A percentile compares a stretch with the other conserved stretches of the same genome.
Evolutionary conservation across 2,329 filamentous ascomycete genomes (phyloP).

Genomic region (Colletotrichum agaves): DNA sequence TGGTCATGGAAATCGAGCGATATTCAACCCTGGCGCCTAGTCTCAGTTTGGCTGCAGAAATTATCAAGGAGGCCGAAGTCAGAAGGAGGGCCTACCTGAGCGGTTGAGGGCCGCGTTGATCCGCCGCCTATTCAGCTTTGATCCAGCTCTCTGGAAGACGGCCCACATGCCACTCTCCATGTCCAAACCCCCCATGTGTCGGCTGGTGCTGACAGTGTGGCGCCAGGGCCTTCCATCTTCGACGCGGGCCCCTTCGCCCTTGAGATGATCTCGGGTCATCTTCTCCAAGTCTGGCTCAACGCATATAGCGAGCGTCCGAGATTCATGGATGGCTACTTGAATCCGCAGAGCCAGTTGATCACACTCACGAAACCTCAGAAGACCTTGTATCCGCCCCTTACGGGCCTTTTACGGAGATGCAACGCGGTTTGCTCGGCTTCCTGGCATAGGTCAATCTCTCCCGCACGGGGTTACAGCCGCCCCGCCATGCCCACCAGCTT

Average conservation of each 20-base stretch:
- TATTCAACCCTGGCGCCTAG: constrained; percentile 82
- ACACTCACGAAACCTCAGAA: too few relatives aligned
- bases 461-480: neutral
- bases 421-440: too few relatives aligned
- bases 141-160: neutral
- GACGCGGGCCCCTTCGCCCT: neutral
- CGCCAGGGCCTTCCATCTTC: neutral
- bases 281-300: neutral
- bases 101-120: constrained; percentile 49
- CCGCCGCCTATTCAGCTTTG: constrained; percentile 16
- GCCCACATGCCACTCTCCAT: constrained; percentile 1
- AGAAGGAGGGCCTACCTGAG: constrained; percentile 72
- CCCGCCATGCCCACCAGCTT: neutral
- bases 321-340: too few relatives aligned
- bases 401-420: too few relatives aligned
- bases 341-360: too few relatives aligned
- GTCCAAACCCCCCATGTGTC: neutral
- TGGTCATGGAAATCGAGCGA: constrained; percentile 79
- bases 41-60: constrained; percentile 79
- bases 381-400: too few relatives aligned
- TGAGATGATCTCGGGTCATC: neutral
- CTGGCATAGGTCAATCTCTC: neutral
- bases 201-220: constrained; percentile 3
- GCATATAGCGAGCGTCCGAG: too few relatives aligned
- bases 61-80: constrained; percentile 81